Evolutionary conservation across 805 yeast species (phyloP), one percentile per base, ranked within the genome.

Genomic region (Starmerella sirachaensis): DNA sequence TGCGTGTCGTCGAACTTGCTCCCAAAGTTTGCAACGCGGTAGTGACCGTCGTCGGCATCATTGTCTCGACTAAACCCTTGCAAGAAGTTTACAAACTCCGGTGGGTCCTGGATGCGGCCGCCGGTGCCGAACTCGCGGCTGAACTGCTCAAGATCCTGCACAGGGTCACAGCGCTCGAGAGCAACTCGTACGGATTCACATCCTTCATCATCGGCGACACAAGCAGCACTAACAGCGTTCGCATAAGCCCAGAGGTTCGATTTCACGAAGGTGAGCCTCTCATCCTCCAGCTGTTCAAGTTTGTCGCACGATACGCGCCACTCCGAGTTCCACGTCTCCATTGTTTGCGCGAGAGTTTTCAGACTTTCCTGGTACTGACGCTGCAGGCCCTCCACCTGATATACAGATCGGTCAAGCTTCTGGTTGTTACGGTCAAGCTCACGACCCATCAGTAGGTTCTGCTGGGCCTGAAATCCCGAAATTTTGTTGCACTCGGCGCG

Each of bases 171-270:
- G 35, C 70, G 67, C 42, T 85, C 94, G 37, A 83, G 64, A 2
- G 72, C 57, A 6, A 73, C 55, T 39, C 94, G 68, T 11, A 85
- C 69, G 36, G 64, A 64, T 52, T 84, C 94, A 39, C 79, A 81
- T 8, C 79, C 68, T 44, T 73, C 77, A 53, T 84, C 94, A 50
- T 78, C 80, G 30, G 74, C 71, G 22, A 83, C 86, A 54, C 94
- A 84, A 3, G 76, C 65, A 0, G 82, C 67, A 6, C 93, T 80
- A 7, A 80, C 64, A 27, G 75, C 66, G 57, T 83, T 83, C 32
- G 88, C 74, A 52, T 67, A 82, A 29, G 75, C 79, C 80, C 93
- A 84, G 42, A 84, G 57, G 48, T 76, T 80, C 13, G 77, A 63
- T 50, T 81, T 78, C 40, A 79, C 53, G 44, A 75, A 69, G 49